Evolutionary conservation across 306 rosid genomes (phyloP).

Genomic region (Adenanthera pavonina): DNA sequence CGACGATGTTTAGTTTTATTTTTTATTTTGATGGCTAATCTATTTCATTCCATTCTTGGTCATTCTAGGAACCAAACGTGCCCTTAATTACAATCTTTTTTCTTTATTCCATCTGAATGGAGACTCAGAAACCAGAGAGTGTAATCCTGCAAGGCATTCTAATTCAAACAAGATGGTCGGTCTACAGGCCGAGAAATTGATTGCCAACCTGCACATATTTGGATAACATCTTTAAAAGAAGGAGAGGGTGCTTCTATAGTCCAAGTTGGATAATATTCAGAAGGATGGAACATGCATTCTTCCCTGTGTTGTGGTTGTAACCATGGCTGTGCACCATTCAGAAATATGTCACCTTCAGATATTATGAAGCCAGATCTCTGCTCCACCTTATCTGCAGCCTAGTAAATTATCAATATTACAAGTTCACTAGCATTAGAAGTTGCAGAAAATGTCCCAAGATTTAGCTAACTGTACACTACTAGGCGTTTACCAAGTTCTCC

Average conservation of each 20-base stretch:
- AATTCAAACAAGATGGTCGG: slow-evolving; percentile 33
- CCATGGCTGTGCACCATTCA: slow-evolving; percentile 58
- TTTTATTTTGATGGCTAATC: too few species aligned
- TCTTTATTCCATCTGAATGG: background rate
- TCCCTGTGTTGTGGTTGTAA: slow-evolving; percentile 33
- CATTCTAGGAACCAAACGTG: too few species aligned
- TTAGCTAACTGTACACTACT: background rate
- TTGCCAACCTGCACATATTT: slow-evolving; percentile 71
- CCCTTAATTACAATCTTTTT: background rate
- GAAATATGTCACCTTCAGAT: slow-evolving; percentile 68
- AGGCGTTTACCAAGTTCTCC: background rate
- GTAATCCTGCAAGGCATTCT: slow-evolving; percentile 31
- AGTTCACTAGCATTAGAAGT: slow-evolving; percentile 36
- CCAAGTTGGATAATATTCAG: slow-evolving; percentile 64
- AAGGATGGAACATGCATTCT: slow-evolving; percentile 66
- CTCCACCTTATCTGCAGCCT: slow-evolving; percentile 66
- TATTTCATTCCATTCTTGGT: too few species aligned
- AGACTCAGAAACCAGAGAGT: background rate
- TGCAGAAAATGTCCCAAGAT: background rate
- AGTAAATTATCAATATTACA: background rate
- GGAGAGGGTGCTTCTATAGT: slow-evolving; percentile 64
- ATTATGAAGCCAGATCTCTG: slow-evolving; percentile 55
- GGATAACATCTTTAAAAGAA: slow-evolving; percentile 61
- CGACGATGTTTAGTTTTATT: too few species aligned
- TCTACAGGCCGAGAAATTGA: slow-evolving; percentile 58